phyloP scores from a whole-genome alignment of 345 rosid species.

The Salix arbutifolia region DNA sequence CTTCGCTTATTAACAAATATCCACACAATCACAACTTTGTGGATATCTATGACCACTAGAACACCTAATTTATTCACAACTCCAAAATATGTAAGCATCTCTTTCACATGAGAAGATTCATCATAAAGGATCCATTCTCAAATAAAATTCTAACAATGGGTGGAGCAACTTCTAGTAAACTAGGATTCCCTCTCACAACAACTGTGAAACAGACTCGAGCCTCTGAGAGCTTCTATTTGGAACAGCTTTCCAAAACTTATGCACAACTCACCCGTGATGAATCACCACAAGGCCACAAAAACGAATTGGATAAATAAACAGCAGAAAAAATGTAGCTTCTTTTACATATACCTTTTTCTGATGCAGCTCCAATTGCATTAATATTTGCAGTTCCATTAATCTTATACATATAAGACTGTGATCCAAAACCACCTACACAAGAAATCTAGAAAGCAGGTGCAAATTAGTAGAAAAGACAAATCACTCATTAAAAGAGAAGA shows the following conservation, averaged over 20 bases:
- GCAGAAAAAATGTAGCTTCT: not conserved
- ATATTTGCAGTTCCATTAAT: conserved; percentile 94
- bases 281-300: not conserved
- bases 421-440: conserved; percentile 95
- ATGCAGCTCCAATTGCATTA: conserved; percentile 87
- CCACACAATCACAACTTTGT: not conserved
- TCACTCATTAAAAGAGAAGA: conserved; percentile 6
- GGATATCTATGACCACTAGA: not conserved
- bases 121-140: not conserved
- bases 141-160: not conserved
- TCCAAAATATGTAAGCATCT: not conserved
- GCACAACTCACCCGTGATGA: not conserved
- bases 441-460: conserved; percentile 53
- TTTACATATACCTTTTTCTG: conserved; percentile 59
- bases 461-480: conserved; percentile 18
- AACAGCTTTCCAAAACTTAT: not conserved
- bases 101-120: not conserved
- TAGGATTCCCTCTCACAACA: not conserved
- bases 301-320: not conserved
- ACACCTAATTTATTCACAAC: not conserved
- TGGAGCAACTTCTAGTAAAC: not conserved
- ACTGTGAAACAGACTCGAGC: too few relatives aligned
- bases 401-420: conserved; percentile 89
- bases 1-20: not conserved
- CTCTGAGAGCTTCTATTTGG: not conserved